Evolutionary conservation across 352 stramenopile species (phyloP).

Genomic region (Phytophthora sp.): DNA sequence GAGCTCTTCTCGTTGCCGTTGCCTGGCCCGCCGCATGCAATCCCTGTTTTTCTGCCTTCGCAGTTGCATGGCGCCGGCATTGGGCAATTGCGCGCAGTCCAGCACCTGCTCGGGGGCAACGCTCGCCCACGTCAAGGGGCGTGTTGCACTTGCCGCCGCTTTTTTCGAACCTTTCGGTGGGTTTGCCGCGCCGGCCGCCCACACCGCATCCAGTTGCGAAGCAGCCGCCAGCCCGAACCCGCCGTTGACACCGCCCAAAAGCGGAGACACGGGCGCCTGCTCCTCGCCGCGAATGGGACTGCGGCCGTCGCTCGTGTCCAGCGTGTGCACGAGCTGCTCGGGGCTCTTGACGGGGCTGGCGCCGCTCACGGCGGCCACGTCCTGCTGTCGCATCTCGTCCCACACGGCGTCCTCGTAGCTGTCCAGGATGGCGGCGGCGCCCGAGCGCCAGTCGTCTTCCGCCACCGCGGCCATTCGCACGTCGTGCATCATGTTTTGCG

Average conservation of each 20-base stretch:
- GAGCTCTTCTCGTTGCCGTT: constrained; percentile 50
- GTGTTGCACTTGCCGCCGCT: constrained; percentile 4
- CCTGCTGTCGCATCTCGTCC: constrained; percentile 24
- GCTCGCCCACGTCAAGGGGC: constrained; percentile 21
- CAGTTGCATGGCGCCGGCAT: constrained; percentile 31
- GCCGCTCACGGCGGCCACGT: constrained; percentile 8
- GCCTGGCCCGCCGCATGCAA: constrained; percentile 47
- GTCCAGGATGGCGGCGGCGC: constrained; percentile 18
- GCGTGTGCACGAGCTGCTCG: constrained; percentile 11
- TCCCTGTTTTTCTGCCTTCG: constrained; percentile 32
- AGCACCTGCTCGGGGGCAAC: constrained; percentile 24
- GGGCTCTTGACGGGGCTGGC: constrained; percentile 21
- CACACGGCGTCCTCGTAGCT: constrained; percentile 24
- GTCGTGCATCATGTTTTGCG: constrained; percentile 18
- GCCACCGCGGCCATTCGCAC: background rate
- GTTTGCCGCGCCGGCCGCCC: constrained; percentile 19
- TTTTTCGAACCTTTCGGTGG: constrained; percentile 19
- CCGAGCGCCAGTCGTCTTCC: constrained; percentile 22
- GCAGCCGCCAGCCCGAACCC: background rate
- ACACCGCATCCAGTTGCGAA: constrained; percentile 21
- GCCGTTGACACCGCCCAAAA: background rate
- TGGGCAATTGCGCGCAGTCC: constrained; percentile 23
- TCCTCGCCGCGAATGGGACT: constrained; percentile 24
- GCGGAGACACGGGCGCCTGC: constrained; percentile 1
- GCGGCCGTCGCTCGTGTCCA: constrained; percentile 9